Evolutionary conservation across 495 filamentous ascomycete genomes (phyloP).

Genomic region (Xylaria grammica): DNA sequence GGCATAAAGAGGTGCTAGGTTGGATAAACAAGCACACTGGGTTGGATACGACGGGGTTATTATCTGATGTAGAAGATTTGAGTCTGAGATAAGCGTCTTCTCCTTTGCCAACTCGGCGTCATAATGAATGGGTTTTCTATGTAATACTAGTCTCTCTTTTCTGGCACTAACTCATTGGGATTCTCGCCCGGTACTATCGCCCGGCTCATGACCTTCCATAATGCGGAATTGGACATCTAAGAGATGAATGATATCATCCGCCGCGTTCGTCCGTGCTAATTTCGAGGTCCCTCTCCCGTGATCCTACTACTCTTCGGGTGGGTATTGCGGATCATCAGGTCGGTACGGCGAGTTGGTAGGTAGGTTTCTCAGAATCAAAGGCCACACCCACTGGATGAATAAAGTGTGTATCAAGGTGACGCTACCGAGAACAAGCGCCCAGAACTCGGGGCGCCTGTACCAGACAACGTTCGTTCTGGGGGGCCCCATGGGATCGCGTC

Average conservation of each 20-base stretch:
- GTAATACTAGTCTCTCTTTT: background rate
- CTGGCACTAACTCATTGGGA: no score
- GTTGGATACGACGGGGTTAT: slow-evolving; percentile 39
- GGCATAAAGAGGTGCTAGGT: slow-evolving; percentile 86
- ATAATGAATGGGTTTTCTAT: background rate
- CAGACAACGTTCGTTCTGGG: background rate
- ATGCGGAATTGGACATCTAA: no score
- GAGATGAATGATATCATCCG: no score
- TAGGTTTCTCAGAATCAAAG: background rate
- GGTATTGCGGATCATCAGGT: no score
- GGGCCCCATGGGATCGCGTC: background rate
- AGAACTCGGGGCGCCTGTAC: slow-evolving; percentile 18
- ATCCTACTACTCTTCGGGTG: no score
- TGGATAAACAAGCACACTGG: slow-evolving; percentile 89
- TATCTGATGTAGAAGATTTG: slow-evolving; percentile 22
- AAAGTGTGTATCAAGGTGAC: slow-evolving; percentile 3
- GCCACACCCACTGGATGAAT: slow-evolving; percentile 5
- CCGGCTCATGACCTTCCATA: no score
- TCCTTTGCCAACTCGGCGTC: background rate
- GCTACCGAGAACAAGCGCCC: slow-evolving; percentile 11
- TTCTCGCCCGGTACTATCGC: no score
- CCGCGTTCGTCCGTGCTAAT: no score
- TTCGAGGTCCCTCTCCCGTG: no score
- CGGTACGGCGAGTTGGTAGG: background rate
- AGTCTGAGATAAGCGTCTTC: slow-evolving; percentile 15